These are phyloP conservation scores for Triangularia verruculosa DNA, from an alignment of 2,329 filamentous ascomycete species.

Conservation along the genomic window DNA sequence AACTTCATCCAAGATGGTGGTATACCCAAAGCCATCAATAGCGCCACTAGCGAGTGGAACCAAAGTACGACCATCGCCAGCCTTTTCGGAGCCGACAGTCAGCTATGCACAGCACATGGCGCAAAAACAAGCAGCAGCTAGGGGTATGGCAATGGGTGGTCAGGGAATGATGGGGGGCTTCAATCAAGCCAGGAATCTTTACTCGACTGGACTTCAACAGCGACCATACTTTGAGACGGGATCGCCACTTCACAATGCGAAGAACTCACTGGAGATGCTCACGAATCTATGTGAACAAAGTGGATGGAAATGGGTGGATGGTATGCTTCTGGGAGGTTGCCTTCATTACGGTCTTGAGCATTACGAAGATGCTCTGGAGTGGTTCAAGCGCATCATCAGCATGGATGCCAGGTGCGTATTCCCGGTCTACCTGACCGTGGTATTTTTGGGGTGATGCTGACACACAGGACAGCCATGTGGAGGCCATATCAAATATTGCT, in stretches of 20 bases:
- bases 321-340: constrained; percentile 87
- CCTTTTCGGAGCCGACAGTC: constrained; percentile 13
- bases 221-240: constrained; percentile 22
- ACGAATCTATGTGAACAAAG: constrained; percentile 74
- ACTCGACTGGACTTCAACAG: constrained; percentile 19
- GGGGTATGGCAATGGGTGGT: constrained; percentile 20
- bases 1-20: constrained; percentile 46
- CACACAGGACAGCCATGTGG: constrained; percentile 65
- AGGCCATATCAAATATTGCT: constrained; percentile 90
- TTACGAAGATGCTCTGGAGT: constrained; percentile 72
- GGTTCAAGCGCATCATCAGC: constrained; percentile 64
- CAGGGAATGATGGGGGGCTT: constrained; percentile 21
- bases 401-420: constrained; percentile 53
- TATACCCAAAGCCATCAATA: constrained; percentile 54
- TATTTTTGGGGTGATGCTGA: constrained; percentile 2
- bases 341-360: constrained; percentile 85
- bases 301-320: constrained; percentile 86
- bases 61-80: constrained; percentile 11
- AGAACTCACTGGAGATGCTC: constrained; percentile 67
- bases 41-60: constrained; percentile 22
- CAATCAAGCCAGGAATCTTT: constrained; percentile 10
- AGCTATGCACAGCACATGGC: constrained; percentile 24
- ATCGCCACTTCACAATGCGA: constrained; percentile 56
- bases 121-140: constrained; percentile 23
- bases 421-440: neutral